These are phyloP conservation scores for Aspergillus indologenus DNA, from an alignment of 495 filamentous ascomycete species.

Conservation along the genomic window DNA sequence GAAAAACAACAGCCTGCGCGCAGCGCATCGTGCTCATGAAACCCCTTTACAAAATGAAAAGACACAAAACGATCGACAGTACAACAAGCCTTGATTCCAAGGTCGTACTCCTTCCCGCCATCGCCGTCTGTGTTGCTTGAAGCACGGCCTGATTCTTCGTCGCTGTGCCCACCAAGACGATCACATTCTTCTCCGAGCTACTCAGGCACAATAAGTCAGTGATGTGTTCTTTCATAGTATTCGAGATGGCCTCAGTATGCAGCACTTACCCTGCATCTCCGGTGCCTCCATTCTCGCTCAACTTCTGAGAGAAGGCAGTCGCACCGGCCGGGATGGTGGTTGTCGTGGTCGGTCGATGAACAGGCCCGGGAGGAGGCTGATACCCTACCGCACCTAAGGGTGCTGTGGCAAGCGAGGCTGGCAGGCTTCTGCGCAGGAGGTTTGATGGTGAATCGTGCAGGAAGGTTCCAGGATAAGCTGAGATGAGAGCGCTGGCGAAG, in stretches of 20 bases:
- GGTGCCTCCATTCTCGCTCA: not conserved
- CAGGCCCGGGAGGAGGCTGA: constrained; percentile 17
- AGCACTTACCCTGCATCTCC: not conserved
- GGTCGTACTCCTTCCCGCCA: constrained; percentile 3
- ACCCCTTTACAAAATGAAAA: no score
- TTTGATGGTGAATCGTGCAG: constrained; percentile 4
- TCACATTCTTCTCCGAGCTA: constrained; percentile 8
- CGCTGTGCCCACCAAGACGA: constrained; percentile 6
- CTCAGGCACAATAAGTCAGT: constrained; percentile 1
- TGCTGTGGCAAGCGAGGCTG: constrained; percentile 19
- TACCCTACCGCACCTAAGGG: constrained; percentile 22
- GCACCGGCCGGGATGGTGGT: not conserved
- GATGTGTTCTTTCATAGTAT: not conserved
- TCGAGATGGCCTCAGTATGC: not conserved
- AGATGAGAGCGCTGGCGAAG: constrained; percentile 8
- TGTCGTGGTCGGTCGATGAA: not conserved
- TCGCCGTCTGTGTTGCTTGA: constrained; percentile 9
- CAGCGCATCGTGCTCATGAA: no score
- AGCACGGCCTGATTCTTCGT: constrained; percentile 7
- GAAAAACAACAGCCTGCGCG: no score
- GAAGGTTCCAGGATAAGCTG: constrained; percentile 12
- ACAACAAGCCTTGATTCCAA: not conserved
- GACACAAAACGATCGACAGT: no score
- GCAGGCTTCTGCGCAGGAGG: constrained; percentile 17
- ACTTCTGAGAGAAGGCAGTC: not conserved